These are phyloP conservation scores for Moesziomyces sp. DNA, from an alignment of 1,284 basidiomycete species.

Conservation along the genomic window DNA sequence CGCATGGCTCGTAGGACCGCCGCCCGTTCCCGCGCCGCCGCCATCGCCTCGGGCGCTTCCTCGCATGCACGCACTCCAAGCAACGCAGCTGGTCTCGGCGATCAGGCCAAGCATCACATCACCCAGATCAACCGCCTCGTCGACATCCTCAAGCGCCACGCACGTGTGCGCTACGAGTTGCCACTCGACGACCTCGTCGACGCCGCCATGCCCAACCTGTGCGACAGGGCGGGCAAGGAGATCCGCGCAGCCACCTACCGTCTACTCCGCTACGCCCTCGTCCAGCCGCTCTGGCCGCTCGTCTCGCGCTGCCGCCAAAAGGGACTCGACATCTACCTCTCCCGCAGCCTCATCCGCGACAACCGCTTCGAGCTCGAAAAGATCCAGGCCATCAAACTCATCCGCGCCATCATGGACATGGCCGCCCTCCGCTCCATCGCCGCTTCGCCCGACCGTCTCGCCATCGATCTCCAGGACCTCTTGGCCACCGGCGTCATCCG, in stretches of 20 bases:
- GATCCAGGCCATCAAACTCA: conserved; percentile 91
- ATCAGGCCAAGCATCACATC: conserved; percentile 46
- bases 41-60: conserved; percentile 24
- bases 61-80: conserved; percentile 52
- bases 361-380: conserved; percentile 85
- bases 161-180: conserved; percentile 81
- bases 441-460: conserved; percentile 68
- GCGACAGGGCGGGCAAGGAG: conserved; percentile 79
- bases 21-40: conserved; percentile 45
- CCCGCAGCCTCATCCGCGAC: conserved; percentile 84
- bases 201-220: conserved; percentile 78
- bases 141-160: conserved; percentile 77
- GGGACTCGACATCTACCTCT: conserved; percentile 86
- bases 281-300: conserved; percentile 71
- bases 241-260: conserved; percentile 86
- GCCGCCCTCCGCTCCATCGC: conserved; percentile 31
- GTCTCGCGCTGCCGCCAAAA: conserved; percentile 73
- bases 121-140: conserved; percentile 75
- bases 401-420: conserved; percentile 81
- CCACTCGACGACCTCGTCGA: conserved; percentile 78
- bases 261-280: conserved; percentile 82
- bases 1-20: conserved; percentile 35
- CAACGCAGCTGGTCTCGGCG: conserved; percentile 51
- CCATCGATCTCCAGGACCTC: conserved; percentile 61
- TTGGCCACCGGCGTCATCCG: conserved; percentile 70